Percentiles rank a stretch among this genome's conserved stretches.
Evolutionary conservation across 2,329 filamentous ascomycete genomes (phyloP).

Genomic region (Delphinella strobiligena): DNA sequence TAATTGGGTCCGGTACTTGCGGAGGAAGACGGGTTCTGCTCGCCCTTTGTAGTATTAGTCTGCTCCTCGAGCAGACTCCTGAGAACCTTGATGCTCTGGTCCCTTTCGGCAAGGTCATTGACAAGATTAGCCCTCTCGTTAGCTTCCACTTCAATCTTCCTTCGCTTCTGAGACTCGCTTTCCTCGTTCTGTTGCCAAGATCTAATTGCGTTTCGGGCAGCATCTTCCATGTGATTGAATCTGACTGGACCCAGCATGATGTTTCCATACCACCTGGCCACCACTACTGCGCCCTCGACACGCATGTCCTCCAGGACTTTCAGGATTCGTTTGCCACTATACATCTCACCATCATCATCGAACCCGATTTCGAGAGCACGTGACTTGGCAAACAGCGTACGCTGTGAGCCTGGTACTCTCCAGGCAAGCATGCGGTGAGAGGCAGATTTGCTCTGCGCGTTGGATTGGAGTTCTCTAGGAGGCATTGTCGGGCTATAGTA

Average conservation of each 20-base stretch:
- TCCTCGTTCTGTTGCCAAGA: slow-evolving; percentile 27
- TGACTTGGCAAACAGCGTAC: not conserved
- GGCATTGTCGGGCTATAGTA: slow-evolving; percentile 35
- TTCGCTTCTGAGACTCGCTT: slow-evolving; percentile 21
- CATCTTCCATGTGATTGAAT: slow-evolving; percentile 41
- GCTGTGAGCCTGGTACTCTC: slow-evolving; percentile 20
- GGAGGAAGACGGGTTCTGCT: slow-evolving; percentile 4
- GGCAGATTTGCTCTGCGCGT: slow-evolving; percentile 32
- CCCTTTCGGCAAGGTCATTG: slow-evolving; percentile 32
- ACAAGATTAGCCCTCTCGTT: slow-evolving; percentile 21
- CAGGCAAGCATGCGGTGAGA: slow-evolving; percentile 41
- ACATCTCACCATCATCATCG: slow-evolving; percentile 44
- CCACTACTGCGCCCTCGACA: slow-evolving; percentile 35
- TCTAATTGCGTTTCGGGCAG: slow-evolving; percentile 35
- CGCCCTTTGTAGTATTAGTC: slow-evolving; percentile 20
- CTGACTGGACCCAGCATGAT: slow-evolving; percentile 39
- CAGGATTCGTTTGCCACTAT: slow-evolving; percentile 36
- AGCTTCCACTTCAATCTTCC: slow-evolving; percentile 24
- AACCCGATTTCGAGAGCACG: slow-evolving; percentile 22
- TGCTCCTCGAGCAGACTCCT: slow-evolving; percentile 33
- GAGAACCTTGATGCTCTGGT: slow-evolving; percentile 36
- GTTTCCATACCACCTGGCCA: slow-evolving; percentile 45
- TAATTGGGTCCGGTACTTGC: slow-evolving; percentile 27
- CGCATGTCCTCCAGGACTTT: slow-evolving; percentile 33
- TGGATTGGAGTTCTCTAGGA: slow-evolving; percentile 29